Evolutionary conservation across 23 red algal species (phyloP), one percentile per base, ranked within the genome.

Genomic region (Cyanidium caldarium): DNA sequence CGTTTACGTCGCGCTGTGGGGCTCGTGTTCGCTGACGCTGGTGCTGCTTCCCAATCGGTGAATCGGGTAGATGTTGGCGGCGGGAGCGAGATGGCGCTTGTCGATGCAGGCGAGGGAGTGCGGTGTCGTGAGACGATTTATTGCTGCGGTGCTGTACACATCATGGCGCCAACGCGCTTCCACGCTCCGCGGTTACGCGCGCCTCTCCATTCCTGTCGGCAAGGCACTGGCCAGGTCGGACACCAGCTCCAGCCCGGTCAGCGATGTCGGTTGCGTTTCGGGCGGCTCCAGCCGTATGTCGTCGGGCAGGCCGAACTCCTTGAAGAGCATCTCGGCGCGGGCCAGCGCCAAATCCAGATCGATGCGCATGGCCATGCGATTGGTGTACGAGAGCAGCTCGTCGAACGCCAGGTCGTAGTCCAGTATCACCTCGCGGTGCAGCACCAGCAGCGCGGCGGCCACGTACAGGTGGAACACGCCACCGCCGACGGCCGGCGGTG

Each of bases 301-400:
- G n/a, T 16, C 51, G 5, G 51, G 51, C 21, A 61, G 51, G n/a
- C 51, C 51, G 51, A 21, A 61, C 51, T 61, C 51, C 21, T 61
- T 61, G 51, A 61, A 61, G 7, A 61, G 23, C 1, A 3, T 38
- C 38, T 70, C 67, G 2, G 67, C 67, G 25, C 25, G 20, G 36
- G 36, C 67, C 19, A 70, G 30, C 36, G 37, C 36, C 13, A 42
- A 82, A 30, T 81, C 72, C 19, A 76, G 76, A 65, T 81, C 77
- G 31, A 82, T 76, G 20, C 85, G 77, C 77, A 75, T 75, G 45
- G 70, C 76, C 85, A 89, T 81, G 65, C 80, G 77, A 34, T 82
- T 89, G 40, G 80, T 70, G 51, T 82, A 89, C 42, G 77, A 65
- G 42, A 89, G 73, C 7, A 89, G 51, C 37, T 67, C 40, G 35